Conservation (phyloP, 164 flowering plant genomes). For the Brasenia schreberi region DNA sequence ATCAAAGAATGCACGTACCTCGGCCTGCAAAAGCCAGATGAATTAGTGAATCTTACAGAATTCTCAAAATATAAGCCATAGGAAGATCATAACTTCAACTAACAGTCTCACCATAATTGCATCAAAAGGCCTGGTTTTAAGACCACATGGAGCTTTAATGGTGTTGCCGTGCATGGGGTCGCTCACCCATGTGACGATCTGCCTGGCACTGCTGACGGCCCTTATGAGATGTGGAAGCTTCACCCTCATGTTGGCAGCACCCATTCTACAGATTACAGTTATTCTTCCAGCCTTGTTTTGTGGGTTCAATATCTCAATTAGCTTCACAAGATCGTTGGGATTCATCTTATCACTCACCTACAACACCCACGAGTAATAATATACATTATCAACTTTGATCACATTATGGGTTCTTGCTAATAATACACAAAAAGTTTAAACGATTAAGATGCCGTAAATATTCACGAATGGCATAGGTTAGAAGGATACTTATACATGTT, state of each 20-base stretch:
- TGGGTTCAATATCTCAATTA: conserved; percentile 71
- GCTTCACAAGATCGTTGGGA: conserved; percentile 70
- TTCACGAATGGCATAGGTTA: neutral
- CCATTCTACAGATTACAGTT: conserved; percentile 75
- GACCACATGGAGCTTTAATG: conserved; percentile 93
- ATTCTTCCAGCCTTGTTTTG: conserved; percentile 80
- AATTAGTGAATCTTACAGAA: neutral
- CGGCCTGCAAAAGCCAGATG: conserved; percentile 32
- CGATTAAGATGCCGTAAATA: neutral
- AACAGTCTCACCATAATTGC: conserved; percentile 40
- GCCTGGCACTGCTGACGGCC: conserved; percentile 77
- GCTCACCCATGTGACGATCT: conserved; percentile 91
- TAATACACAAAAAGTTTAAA: neutral
- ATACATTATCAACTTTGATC: no score
- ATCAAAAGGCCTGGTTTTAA: conserved; percentile 89
- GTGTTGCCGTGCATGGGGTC: conserved; percentile 99
- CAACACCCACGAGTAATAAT: conserved; percentile 3
- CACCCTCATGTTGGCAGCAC: conserved; percentile 98
- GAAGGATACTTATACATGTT: neutral
- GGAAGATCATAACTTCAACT: conserved; percentile 14
- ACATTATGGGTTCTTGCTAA: no score
- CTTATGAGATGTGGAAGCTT: conserved; percentile 90
- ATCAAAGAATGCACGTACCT: conserved; percentile 86
- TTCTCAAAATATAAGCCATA: neutral
- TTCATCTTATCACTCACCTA: conserved; percentile 97